Base-by-base conservation (phyloP, 2,329 filamentous ascomycete species). In the Pseudomassariella vexata region DNA sequence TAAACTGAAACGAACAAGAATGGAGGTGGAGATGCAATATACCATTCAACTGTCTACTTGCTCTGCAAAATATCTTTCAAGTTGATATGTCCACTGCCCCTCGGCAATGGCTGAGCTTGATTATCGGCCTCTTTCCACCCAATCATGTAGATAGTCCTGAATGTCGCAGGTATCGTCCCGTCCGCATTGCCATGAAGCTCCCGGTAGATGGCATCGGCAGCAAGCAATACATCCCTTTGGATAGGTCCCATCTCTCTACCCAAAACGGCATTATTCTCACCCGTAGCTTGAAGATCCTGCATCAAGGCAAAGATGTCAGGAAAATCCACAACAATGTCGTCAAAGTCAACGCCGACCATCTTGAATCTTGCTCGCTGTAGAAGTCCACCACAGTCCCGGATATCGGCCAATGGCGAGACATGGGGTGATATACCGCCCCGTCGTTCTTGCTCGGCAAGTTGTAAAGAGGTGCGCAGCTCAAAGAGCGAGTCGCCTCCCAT, bases 111-210 rank as follows among this genome's bases (percentile, higher is more conserved):
- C 59, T 90, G 70, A 3, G 81, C 70, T 61, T 96, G 89, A 32
- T 80, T 76, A 19, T 74, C 72, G 2, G 85, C 82, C 45, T 89
- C 85, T 55, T 90, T 94, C 92, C 92, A 98, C 0, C 92, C 92
- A 59, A 98, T 98, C 89, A 96, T 95, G 59, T 92, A 95, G 40
- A 98, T 95, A 47, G 95, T 73, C 46, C 92, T 75, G 54, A 95
- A 98, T 0, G 92, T 98, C 1, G 92, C 92, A 1, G 92, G 92
- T 40, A 92, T 70, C 2, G 66, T 76, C 14, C 75, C 83, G 48
- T 85, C 82, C 25, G 79, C 73, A 49, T 94, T 88, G 12, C 85
- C 89, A 57, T 98, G 88, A 35, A 98, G 62, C 53, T 83, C 80
- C 28, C 78, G 73, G 56, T 98, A 98, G 36, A 98, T 95, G 24